phyloP scores from a whole-genome alignment of 345 rosid species.

The Cardamine resedifolia region DNA sequence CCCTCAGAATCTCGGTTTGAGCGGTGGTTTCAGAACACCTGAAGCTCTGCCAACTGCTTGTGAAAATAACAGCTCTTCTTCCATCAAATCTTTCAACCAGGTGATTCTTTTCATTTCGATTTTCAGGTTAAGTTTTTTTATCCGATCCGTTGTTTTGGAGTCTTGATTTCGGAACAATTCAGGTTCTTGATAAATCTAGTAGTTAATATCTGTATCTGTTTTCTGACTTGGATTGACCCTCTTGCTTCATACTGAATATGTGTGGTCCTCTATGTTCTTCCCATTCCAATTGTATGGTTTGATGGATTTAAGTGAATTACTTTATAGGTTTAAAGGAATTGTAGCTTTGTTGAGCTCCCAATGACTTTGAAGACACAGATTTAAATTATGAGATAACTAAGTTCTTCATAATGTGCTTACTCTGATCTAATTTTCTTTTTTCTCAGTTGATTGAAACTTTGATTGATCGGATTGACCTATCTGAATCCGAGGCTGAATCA shows the following conservation, averaged over 20 bases:
- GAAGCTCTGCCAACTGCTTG: constrained; percentile 39
- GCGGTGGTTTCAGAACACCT: background rate
- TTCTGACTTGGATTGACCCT: constrained; percentile 9
- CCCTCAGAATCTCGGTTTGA: constrained; percentile 8
- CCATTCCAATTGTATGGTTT: background rate
- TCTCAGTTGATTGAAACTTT: constrained; percentile 63
- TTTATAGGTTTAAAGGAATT: background rate
- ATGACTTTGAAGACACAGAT: background rate
- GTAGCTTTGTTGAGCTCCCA: background rate
- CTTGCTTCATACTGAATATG: constrained; percentile 11
- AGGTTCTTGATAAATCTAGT: background rate
- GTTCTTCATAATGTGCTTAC: constrained; percentile 1
- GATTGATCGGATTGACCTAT: constrained; percentile 63
- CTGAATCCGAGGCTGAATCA: constrained; percentile 75
- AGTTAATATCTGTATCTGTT: background rate
- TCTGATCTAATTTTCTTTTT: background rate
- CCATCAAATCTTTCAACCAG: constrained; percentile 48
- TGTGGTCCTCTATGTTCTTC: background rate
- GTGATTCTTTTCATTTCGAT: constrained; percentile 26
- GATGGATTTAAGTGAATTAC: background rate
- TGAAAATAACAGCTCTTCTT: constrained; percentile 37
- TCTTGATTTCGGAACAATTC: background rate
- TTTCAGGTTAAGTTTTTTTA: background rate
- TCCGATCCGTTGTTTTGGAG: background rate
- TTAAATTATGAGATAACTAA: background rate